Evolutionary conservation across 176 grass and related monocot genomes (phyloP).

Genomic region (Raddia distichophylla): DNA sequence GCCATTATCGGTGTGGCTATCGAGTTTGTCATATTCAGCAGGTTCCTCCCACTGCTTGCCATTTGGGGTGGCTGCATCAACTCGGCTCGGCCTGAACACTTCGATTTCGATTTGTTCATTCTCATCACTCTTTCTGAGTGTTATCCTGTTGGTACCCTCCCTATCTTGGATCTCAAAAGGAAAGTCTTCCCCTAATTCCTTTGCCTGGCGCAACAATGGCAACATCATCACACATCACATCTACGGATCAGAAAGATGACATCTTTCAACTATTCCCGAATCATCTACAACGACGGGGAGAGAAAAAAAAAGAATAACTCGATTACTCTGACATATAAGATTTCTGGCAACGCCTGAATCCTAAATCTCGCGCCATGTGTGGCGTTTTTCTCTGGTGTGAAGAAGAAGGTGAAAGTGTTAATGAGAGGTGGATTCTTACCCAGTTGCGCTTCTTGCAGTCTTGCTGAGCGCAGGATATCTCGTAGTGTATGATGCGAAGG

Average conservation of each 20-base stretch:
- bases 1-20: background rate
- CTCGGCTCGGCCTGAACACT: constrained; percentile 34
- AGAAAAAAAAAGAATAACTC: too few species aligned
- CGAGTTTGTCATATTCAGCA: background rate
- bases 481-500: constrained; percentile 49
- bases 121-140: constrained; percentile 17
- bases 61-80: background rate
- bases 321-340: background rate
- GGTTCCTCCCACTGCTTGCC: background rate
- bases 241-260: background rate
- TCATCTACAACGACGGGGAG: background rate
- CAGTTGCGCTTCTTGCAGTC: constrained; percentile 49
- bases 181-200: constrained; percentile 39
- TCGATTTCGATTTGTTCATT: constrained; percentile 41
- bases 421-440: background rate
- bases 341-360: background rate
- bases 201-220: constrained; percentile 9
- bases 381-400: background rate
- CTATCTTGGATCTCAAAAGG: constrained; percentile 54
- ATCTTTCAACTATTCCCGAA: background rate
- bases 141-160: constrained; percentile 43
- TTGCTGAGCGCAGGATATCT: constrained; percentile 52
- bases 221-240: constrained; percentile 5
- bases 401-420: background rate
- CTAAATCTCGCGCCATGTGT: background rate